phyloP scores from a whole-genome alignment of 164 flowering plant species.

The Kalanchoe fedtschenkoi region DNA sequence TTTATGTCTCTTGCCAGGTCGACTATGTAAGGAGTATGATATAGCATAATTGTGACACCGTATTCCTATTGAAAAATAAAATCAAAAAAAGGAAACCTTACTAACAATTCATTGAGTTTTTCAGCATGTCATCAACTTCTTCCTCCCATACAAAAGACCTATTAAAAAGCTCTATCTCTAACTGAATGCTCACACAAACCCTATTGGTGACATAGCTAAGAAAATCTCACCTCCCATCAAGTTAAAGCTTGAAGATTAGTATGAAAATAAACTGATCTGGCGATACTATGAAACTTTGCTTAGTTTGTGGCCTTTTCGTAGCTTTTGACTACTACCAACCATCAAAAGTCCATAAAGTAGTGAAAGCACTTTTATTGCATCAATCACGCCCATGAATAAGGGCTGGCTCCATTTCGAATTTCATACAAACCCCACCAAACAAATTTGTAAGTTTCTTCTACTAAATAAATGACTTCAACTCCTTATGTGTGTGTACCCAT shows the following conservation, averaged over 20 bases:
- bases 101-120: too few species aligned
- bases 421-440: background rate
- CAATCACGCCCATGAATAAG: background rate
- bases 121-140: too few species aligned
- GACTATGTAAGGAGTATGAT: constrained; percentile 31
- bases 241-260: too few species aligned
- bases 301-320: background rate
- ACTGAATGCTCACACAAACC: too few species aligned
- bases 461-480: too few species aligned
- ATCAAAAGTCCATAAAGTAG: background rate
- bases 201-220: too few species aligned
- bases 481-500: too few species aligned
- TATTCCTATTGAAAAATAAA: constrained; percentile 22
- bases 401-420: background rate
- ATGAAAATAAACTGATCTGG: too few species aligned
- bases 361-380: background rate
- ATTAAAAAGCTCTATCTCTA: too few species aligned
- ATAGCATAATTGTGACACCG: constrained; percentile 22
- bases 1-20: constrained; percentile 20
- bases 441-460: background rate
- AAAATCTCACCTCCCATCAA: too few species aligned
- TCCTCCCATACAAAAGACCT: too few species aligned
- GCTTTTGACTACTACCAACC: background rate
- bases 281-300: background rate
- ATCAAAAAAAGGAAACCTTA: background rate